Conservation (phyloP, 108 stramenopile species). For the Schizochytrium sp. region DNA sequence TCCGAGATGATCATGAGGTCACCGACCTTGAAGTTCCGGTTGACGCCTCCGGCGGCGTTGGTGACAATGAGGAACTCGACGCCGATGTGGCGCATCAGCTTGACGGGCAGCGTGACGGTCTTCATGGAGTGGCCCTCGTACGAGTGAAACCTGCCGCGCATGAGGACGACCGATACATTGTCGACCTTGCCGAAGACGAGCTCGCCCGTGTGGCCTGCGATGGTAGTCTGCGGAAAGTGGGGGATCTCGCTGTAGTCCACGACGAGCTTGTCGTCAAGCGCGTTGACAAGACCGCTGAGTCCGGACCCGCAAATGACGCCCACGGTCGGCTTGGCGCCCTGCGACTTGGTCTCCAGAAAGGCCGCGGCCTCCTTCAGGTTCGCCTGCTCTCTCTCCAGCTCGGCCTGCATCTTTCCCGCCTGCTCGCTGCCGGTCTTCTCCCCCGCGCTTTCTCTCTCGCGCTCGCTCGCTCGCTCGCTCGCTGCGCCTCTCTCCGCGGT, state of each 20-base stretch:
- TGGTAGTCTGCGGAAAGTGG: constrained; percentile 66
- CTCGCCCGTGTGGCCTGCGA: constrained; percentile 76
- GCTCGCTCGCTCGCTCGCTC: too few relatives aligned
- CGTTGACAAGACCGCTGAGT: constrained; percentile 59
- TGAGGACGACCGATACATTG: constrained; percentile 59
- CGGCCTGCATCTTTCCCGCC: not conserved
- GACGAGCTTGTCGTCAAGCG: constrained; percentile 42
- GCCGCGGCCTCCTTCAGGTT: not conserved
- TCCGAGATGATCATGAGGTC: constrained; percentile 75
- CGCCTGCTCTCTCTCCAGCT: not conserved
- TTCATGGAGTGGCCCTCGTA: constrained; percentile 84
- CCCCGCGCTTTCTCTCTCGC: too few relatives aligned
- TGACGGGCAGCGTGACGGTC: constrained; percentile 68
- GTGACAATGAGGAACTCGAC: constrained; percentile 71
- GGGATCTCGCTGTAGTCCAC: constrained; percentile 65
- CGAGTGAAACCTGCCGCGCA: constrained; percentile 81
- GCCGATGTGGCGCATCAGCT: constrained; percentile 33
- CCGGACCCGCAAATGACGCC: constrained; percentile 85
- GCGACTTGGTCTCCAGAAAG: not conserved
- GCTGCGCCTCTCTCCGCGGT: too few relatives aligned
- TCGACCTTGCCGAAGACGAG: constrained; percentile 66
- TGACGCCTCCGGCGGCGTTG: constrained; percentile 81
- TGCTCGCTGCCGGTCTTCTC: too few relatives aligned
- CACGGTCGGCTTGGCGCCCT: constrained; percentile 22
- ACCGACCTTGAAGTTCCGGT: constrained; percentile 63